A percentile compares a stretch with the other conserved stretches of the same genome.
Evolutionary conservation across 306 rosid genomes (phyloP).

Genomic region (Trifolium repens): DNA sequence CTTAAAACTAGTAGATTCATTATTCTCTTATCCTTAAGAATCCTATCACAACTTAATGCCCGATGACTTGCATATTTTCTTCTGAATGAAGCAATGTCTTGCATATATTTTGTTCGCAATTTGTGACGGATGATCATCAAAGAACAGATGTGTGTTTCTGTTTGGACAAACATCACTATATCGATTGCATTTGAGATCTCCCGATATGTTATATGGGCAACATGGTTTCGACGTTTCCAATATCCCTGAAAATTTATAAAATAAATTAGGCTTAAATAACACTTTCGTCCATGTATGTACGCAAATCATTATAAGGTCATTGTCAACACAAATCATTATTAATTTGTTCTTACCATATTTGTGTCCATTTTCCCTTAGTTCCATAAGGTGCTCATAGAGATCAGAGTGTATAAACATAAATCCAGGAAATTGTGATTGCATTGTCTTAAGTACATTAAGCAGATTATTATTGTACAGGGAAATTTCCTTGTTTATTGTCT

Average conservation of each 20-base stretch:
- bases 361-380: slow-evolving; percentile 34
- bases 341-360: slow-evolving; percentile 38
- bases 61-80: slow-evolving; percentile 25
- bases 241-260: slow-evolving; percentile 42
- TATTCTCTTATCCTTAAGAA: too few relatives aligned
- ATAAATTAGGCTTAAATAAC: background rate
- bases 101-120: slow-evolving; percentile 35
- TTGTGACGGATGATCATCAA: slow-evolving; percentile 43
- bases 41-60: too few relatives aligned
- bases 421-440: slow-evolving; percentile 43
- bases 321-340: background rate
- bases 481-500: slow-evolving; percentile 31
- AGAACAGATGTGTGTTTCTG: slow-evolving; percentile 47
- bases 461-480: slow-evolving; percentile 36
- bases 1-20: too few relatives aligned
- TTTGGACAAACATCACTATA: slow-evolving; percentile 31
- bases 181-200: slow-evolving; percentile 32
- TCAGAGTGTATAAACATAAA: slow-evolving; percentile 38
- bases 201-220: slow-evolving; percentile 42
- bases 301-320: background rate
- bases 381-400: slow-evolving; percentile 31
- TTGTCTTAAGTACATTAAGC: slow-evolving; percentile 12
- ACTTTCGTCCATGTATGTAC: background rate
- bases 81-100: slow-evolving; percentile 33
- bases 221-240: slow-evolving; percentile 46